Evolutionary conservation across 306 rosid genomes (phyloP).

Genomic region (Parietaria judaica): DNA sequence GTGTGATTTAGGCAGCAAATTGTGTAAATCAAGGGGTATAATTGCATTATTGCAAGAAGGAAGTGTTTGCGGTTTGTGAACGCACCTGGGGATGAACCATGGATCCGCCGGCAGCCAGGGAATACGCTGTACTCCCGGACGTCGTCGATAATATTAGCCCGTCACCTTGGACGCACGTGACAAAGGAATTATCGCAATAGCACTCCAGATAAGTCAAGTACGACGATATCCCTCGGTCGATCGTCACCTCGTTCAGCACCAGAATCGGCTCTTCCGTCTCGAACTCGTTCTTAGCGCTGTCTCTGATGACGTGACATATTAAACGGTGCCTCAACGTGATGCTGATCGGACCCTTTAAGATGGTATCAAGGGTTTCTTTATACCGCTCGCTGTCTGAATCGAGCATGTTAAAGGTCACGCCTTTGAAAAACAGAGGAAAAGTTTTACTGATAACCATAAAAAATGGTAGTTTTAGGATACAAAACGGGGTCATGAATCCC

Average conservation of each 20-base stretch:
- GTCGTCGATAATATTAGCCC: slow-evolving; percentile 89
- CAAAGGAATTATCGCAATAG: slow-evolving; percentile 81
- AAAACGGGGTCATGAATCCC: slow-evolving; percentile 93
- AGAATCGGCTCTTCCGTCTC: slow-evolving; percentile 89
- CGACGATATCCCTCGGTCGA: slow-evolving; percentile 95
- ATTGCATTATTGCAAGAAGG: too few species aligned
- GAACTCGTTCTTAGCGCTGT: slow-evolving; percentile 62
- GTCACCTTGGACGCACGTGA: slow-evolving; percentile 95
- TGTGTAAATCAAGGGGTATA: background rate
- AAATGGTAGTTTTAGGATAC: slow-evolving; percentile 57
- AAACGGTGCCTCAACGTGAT: slow-evolving; percentile 82
- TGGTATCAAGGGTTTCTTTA: slow-evolving; percentile 65
- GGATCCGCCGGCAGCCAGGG: slow-evolving; percentile 98
- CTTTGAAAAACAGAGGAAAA: slow-evolving; percentile 11
- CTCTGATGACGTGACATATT: slow-evolving; percentile 74
- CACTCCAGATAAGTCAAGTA: slow-evolving; percentile 91
- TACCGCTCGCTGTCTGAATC: slow-evolving; percentile 72
- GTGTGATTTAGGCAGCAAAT: background rate
- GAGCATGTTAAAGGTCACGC: slow-evolving; percentile 49
- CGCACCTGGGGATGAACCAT: slow-evolving; percentile 99
- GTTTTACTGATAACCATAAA: background rate
- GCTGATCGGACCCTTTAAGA: slow-evolving; percentile 83
- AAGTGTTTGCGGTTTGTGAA: background rate
- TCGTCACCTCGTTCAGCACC: slow-evolving; percentile 84
- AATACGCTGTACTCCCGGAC: slow-evolving; percentile 95